A percentile compares a stretch with the other conserved stretches of the same genome.
These are phyloP conservation scores for Erodium trifolium DNA, from an alignment of 441 rosid genomes.

Conservation along the genomic window DNA sequence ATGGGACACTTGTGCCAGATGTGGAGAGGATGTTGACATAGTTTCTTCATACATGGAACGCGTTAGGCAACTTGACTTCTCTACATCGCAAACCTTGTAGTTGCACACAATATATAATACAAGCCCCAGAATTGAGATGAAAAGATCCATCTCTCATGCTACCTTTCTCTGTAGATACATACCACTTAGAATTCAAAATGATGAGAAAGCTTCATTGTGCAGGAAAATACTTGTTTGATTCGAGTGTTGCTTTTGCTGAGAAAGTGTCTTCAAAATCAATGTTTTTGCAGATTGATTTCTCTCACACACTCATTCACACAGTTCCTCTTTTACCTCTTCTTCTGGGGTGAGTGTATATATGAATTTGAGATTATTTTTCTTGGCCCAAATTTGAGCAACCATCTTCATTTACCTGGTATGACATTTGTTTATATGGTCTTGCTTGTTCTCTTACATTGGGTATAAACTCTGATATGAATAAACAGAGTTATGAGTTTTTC, in stretches of 20 bases:
- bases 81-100: background rate
- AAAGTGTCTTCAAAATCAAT: background rate
- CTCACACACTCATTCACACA: too few species aligned
- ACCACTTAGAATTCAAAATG: background rate
- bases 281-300: too few species aligned
- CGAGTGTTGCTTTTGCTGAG: background rate
- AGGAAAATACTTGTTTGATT: background rate
- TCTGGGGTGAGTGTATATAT: too few species aligned
- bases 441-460: too few species aligned
- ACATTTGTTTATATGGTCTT: too few species aligned
- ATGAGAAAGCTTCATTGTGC: background rate
- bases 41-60: background rate
- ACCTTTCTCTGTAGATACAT: background rate
- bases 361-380: too few species aligned
- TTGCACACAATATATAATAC: background rate
- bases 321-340: too few species aligned
- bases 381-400: too few species aligned
- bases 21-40: constrained; percentile 3
- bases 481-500: too few species aligned
- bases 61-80: background rate
- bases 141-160: background rate
- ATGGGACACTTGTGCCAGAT: background rate
- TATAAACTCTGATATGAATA: too few species aligned
- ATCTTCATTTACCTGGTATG: too few species aligned
- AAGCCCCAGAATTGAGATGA: background rate